Conservation (phyloP, 768 basidiomycete genomes). For the Tulasnella sp. region DNA sequence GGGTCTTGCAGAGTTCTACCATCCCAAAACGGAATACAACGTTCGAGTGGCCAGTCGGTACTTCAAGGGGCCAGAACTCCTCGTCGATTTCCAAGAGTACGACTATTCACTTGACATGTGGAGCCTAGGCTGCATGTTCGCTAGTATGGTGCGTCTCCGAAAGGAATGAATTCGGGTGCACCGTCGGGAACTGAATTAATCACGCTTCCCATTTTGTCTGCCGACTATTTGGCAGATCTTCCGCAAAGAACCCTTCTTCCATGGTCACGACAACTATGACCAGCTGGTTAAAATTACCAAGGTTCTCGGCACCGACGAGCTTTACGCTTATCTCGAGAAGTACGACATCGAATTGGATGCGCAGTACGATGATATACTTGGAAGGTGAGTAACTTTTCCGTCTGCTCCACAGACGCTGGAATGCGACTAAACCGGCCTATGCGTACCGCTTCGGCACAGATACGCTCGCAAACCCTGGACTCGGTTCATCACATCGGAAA, state of each 20-base stretch:
- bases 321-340: conserved; percentile 50
- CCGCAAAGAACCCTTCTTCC: conserved; percentile 67
- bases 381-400: conserved; percentile 32
- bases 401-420: not conserved
- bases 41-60: conserved; percentile 64
- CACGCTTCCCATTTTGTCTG: not conserved
- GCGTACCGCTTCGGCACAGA: conserved; percentile 27
- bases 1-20: conserved; percentile 72
- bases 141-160: conserved; percentile 49
- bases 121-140: conserved; percentile 69
- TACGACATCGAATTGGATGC: conserved; percentile 62
- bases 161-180: not conserved
- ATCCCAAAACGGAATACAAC: conserved; percentile 60
- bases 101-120: conserved; percentile 68
- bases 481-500: conserved; percentile 51
- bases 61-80: conserved; percentile 65
- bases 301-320: conserved; percentile 58
- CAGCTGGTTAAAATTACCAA: conserved; percentile 63
- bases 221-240: conserved; percentile 44
- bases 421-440: not conserved
- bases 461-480: conserved; percentile 62
- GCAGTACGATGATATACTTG: conserved; percentile 49
- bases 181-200: not conserved
- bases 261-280: conserved; percentile 65
- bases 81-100: conserved; percentile 64